These are phyloP conservation scores for Multifurca ochricompacta DNA, from an alignment of 768 basidiomycete genomes.

Conservation along the genomic window DNA sequence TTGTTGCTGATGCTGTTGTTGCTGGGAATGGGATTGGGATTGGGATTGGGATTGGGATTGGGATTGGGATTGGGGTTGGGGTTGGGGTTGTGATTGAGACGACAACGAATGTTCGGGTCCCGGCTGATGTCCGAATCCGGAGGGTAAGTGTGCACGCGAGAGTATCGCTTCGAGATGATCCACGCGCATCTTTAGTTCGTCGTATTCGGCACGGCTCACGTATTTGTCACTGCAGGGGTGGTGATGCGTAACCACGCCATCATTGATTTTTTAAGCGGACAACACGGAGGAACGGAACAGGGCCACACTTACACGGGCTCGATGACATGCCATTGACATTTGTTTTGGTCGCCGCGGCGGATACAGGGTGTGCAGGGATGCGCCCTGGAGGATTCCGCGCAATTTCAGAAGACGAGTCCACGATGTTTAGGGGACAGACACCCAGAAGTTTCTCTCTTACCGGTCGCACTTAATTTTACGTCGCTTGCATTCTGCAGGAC, in stretches of 20 bases:
- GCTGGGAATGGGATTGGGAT: too few species aligned
- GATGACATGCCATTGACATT: constrained; percentile 78
- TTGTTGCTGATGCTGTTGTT: background rate
- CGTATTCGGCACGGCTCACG: constrained; percentile 68
- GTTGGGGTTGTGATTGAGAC: background rate
- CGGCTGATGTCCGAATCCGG: constrained; percentile 1
- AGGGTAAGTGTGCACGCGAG: constrained; percentile 33
- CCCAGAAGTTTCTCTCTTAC: too few species aligned
- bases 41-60: too few species aligned
- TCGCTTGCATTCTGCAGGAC: constrained; percentile 64
- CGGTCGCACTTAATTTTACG: constrained; percentile 87
- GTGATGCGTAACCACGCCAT: constrained; percentile 14
- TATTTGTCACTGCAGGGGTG: constrained; percentile 60
- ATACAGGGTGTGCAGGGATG: constrained; percentile 79
- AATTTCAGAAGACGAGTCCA: constrained; percentile 13
- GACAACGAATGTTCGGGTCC: constrained; percentile 4
- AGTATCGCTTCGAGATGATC: constrained; percentile 47
- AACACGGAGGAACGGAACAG: background rate
- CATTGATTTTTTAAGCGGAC: background rate
- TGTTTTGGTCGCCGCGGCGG: constrained; percentile 69
- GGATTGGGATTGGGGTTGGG: too few species aligned
- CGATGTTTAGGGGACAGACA: constrained; percentile 14
- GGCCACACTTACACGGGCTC: constrained; percentile 63
- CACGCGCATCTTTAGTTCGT: constrained; percentile 61
- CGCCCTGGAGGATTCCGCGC: constrained; percentile 38